A percentile compares a stretch with the other conserved stretches of the same genome.
Conservation (phyloP, 202 grass and related monocot species). For the Digitaria exilis region DNA sequence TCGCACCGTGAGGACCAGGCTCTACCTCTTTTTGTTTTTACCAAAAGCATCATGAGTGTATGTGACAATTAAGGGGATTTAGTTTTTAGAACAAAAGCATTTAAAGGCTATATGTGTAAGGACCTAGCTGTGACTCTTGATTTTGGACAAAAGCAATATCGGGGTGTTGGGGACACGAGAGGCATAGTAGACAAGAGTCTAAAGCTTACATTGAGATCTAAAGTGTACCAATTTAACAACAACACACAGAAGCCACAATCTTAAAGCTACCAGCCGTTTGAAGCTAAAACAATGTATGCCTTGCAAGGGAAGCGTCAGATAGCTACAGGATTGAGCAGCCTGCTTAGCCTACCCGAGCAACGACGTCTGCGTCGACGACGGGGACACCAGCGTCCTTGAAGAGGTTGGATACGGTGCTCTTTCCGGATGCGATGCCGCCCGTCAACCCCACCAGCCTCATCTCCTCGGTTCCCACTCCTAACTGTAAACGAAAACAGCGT, state of each 20-base stretch:
- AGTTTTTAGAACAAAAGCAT: not conserved
- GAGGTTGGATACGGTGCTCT: slow-evolving; percentile 76
- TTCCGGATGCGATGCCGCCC: slow-evolving; percentile 69
- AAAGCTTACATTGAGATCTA: not conserved
- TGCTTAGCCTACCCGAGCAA: slow-evolving; percentile 58
- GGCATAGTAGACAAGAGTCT: not conserved
- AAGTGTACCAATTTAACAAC: not conserved
- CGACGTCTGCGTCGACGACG: slow-evolving; percentile 70
- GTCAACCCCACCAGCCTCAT: slow-evolving; percentile 82
- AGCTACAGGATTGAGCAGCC: not conserved
- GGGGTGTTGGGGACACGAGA: no score
- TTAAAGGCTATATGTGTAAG: not conserved
- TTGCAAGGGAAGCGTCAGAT: not conserved
- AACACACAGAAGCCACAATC: not conserved
- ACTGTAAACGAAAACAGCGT: not conserved
- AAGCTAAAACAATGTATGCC: not conserved
- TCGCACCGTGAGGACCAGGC: not conserved
- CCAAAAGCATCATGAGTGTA: not conserved
- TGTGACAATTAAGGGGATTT: not conserved
- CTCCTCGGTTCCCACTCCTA: not conserved
- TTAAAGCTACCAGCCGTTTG: slow-evolving; percentile 9
- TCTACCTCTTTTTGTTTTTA: not conserved
- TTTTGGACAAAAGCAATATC: not conserved
- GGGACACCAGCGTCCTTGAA: slow-evolving; percentile 68
- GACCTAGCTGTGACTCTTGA: not conserved